These are phyloP conservation scores for Trichoderma reesei DNA, from an alignment of 495 filamentous ascomycete genomes.

Conservation along the genomic window DNA sequence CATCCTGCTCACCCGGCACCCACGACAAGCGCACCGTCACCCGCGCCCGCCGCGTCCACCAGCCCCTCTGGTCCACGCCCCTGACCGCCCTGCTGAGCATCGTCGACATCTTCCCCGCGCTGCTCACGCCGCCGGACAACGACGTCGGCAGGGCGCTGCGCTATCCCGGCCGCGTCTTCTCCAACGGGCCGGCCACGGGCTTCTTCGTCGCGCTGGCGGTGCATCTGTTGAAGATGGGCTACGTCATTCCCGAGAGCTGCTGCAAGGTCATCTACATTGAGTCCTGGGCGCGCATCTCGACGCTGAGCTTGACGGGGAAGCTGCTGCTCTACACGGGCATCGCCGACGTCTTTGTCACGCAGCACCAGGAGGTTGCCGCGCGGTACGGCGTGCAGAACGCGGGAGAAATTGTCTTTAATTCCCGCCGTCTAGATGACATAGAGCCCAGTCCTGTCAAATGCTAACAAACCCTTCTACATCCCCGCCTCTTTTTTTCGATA, in stretches of 20 bases:
- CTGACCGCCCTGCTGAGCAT: constrained; percentile 41
- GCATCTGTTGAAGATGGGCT: constrained; percentile 54
- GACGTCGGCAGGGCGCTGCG: constrained; percentile 24
- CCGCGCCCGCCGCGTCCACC: constrained; percentile 68
- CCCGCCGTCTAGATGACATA: constrained; percentile 12
- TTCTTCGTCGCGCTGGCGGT: constrained; percentile 68
- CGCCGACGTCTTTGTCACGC: constrained; percentile 35
- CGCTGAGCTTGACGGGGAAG: constrained; percentile 70
- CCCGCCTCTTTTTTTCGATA: neutral
- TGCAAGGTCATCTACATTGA: constrained; percentile 74
- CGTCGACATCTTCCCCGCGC: constrained; percentile 36
- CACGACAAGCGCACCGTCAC: constrained; percentile 51
- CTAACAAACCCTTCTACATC: neutral
- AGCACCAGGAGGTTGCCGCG: constrained; percentile 23
- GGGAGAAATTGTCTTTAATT: constrained; percentile 16
- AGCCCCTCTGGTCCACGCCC: constrained; percentile 60
- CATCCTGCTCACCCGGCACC: neutral
- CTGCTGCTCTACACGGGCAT: constrained; percentile 42
- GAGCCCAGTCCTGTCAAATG: neutral
- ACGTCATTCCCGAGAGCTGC: constrained; percentile 27
- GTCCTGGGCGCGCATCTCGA: constrained; percentile 76
- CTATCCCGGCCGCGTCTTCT: constrained; percentile 56
- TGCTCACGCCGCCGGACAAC: constrained; percentile 21
- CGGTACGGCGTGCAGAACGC: constrained; percentile 10
- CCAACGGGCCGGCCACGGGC: constrained; percentile 81